Evolutionary conservation across 345 rosid species (phyloP).

Genomic region (Gossypioides kirkii): DNA sequence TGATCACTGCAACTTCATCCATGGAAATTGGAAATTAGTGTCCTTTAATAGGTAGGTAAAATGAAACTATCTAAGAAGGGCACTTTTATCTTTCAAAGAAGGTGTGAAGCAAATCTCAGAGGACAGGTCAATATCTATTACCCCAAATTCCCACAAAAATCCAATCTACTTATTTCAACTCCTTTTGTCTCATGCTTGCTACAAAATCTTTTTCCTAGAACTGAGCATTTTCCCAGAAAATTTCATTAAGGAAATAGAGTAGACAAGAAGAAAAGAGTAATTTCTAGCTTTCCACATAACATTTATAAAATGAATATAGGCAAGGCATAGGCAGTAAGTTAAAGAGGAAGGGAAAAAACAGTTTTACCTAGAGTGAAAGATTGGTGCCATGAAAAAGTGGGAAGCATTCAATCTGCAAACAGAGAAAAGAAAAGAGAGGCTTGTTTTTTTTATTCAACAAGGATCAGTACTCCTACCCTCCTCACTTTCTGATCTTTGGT

Average conservation of each 20-base stretch:
- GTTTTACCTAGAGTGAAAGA: conserved; percentile 25
- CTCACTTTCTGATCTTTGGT: conserved; percentile 42
- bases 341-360: conserved; percentile 4
- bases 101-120: conserved; percentile 9
- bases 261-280: conserved; percentile 12
- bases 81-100: background rate
- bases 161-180: background rate
- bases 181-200: conserved; percentile 3
- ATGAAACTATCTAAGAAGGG: conserved; percentile 5
- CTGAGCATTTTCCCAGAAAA: background rate
- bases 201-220: background rate
- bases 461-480: conserved; percentile 37
- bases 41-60: background rate
- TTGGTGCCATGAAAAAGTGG: conserved; percentile 5
- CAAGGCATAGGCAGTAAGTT: background rate
- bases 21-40: background rate
- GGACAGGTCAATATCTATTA: conserved; percentile 3
- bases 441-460: conserved; percentile 17
- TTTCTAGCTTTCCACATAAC: conserved; percentile 15
- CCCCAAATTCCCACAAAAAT: conserved; percentile 3
- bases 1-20: background rate
- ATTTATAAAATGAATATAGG: no score
- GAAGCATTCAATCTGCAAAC: background rate
- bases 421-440: background rate
- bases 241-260: background rate